Evolutionary conservation across 2,329 filamentous ascomycete species (phyloP).

Genomic region (Clonostachys rosea): DNA sequence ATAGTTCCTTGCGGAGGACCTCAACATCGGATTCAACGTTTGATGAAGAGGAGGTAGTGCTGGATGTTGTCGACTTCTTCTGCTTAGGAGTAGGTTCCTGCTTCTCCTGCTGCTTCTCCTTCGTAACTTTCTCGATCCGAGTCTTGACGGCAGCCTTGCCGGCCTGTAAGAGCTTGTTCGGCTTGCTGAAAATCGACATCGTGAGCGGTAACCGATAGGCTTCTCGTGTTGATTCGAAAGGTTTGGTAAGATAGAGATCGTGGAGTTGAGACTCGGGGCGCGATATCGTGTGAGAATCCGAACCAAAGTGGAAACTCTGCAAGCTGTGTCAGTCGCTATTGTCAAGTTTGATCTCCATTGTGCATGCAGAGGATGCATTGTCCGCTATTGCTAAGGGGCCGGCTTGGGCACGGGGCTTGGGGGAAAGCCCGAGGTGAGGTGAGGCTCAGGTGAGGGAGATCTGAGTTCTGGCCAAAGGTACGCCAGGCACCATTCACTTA

Average conservation of each 20-base stretch:
- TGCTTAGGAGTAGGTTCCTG: constrained; percentile 8
- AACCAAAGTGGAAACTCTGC: constrained; percentile 51
- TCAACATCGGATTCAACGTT: constrained; percentile 44
- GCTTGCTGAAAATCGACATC: constrained; percentile 40
- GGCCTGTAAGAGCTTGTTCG: background rate
- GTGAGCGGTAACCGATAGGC: constrained; percentile 45
- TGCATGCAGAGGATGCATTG: background rate
- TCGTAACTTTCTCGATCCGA: background rate
- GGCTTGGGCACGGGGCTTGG: too few species aligned
- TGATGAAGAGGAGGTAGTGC: constrained; percentile 29
- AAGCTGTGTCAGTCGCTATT: background rate
- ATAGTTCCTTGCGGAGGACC: constrained; percentile 36
- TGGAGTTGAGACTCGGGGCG: constrained; percentile 40
- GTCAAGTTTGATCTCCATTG: background rate
- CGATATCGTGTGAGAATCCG: constrained; percentile 40
- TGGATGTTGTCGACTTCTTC: constrained; percentile 14
- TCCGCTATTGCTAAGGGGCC: too few species aligned
- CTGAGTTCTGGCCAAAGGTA: background rate
- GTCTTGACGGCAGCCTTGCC: background rate
- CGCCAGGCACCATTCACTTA: constrained; percentile 32
- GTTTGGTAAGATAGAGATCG: constrained; percentile 52
- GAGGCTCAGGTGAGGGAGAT: constrained; percentile 4
- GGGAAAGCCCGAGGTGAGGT: too few species aligned
- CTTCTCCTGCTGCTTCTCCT: background rate
- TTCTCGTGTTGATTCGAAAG: constrained; percentile 38